Base-by-base conservation (phyloP, 78 protist species). In the Tieghemostelium lacteum region DNA sequence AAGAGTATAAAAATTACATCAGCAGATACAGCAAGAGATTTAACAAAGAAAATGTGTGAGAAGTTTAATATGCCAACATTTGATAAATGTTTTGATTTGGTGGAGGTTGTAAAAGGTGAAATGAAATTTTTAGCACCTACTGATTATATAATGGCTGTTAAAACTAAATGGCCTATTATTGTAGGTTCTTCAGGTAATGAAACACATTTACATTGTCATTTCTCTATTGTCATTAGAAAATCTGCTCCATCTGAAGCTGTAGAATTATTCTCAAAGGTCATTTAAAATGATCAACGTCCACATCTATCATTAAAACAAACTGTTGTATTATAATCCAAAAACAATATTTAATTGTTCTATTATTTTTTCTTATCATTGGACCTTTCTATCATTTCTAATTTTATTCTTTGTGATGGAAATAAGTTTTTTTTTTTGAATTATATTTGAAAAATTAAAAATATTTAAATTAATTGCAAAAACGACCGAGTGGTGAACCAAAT, bases 1-100 rank as follows among this genome's bases (percentile, higher is more conserved):
- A 78, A 78, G 62, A 54, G 69, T 39, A 28, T 78, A 20, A 78
- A 78, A 45, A 40, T 78, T 33, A 45, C 65, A 22, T 31, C 26
- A 10, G 39, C 49, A 29, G 88, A 78, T 34, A 66, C 75, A 0
- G 88, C 75, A 26, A 64, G 88, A 57, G 88, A 78, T n/a, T 1
- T 78, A n/a, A 55, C 49, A 39, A 78, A 78, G 31, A 29, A 24
- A 20, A 78, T 78, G 88, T 14, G 29, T 10, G 88, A 78, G 31
- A 78, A 78, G 75, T 78, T 78, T 58, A 78, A 78, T 66, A 78
- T 78, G 88, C 33, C 64, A 22, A 54, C 88, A 5, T 78, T 66
- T 66, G 88, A 78, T 66, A 78, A 78, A 66, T 78, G 88, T 78
- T 78, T 78, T 66, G 88, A 78, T 66, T 34, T 78, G 1, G 17